Percentiles rank a stretch among this genome's conserved stretches.
Conservation (phyloP, 495 filamentous ascomycete genomes). For the Amorphotheca resinae region DNA sequence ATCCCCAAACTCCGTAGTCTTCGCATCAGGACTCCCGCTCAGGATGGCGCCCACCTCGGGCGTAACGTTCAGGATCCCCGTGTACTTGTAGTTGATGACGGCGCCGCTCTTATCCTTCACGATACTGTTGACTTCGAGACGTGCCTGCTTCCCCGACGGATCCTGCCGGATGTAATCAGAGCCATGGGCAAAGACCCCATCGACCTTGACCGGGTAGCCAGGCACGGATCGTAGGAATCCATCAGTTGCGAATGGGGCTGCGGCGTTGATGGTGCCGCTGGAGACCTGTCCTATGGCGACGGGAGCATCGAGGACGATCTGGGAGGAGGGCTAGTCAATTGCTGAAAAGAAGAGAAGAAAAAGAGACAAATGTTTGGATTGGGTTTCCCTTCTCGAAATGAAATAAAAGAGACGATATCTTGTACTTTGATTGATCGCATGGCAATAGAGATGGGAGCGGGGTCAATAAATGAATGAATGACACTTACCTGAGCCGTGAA, state of each 20-base stretch:
- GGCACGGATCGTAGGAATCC: slow-evolving; percentile 23
- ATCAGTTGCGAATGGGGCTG: slow-evolving; percentile 23
- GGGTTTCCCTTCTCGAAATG: too few species aligned
- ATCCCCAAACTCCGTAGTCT: slow-evolving; percentile 42
- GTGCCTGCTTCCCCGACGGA: slow-evolving; percentile 32
- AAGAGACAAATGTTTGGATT: too few species aligned
- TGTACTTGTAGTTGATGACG: slow-evolving; percentile 38
- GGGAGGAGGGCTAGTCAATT: background rate
- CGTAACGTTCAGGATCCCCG: slow-evolving; percentile 30
- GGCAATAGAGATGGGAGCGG: background rate
- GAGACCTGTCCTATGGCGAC: slow-evolving; percentile 19
- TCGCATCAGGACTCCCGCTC: slow-evolving; percentile 30
- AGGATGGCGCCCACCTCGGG: slow-evolving; percentile 29
- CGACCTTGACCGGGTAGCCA: slow-evolving; percentile 27
- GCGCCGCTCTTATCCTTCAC: slow-evolving; percentile 28
- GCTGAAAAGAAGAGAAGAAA: background rate
- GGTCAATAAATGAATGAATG: background rate
- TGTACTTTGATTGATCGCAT: background rate
- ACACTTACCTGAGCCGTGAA: slow-evolving; percentile 28
- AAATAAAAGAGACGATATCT: too few species aligned
- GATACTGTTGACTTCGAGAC: slow-evolving; percentile 38
- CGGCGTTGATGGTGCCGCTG: slow-evolving; percentile 17
- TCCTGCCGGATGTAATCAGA: slow-evolving; percentile 40
- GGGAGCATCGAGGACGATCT: slow-evolving; percentile 24
- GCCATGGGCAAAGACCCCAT: slow-evolving; percentile 38